Percentiles rank a stretch among this genome's conserved stretches.
phyloP scores from a whole-genome alignment of 768 basidiomycete species.

The Xerocomus brunneocitrinus region DNA sequence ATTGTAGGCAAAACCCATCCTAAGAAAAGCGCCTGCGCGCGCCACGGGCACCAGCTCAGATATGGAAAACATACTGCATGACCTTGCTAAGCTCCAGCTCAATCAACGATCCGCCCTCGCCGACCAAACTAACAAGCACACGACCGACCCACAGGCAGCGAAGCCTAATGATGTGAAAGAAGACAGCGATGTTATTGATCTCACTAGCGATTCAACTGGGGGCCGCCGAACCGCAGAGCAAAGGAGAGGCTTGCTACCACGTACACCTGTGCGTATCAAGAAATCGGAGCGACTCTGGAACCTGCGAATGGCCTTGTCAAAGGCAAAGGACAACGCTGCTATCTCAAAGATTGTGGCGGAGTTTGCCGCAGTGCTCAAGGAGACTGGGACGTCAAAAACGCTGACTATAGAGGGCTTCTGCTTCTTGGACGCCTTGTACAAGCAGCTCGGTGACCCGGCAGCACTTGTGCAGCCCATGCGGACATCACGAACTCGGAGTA shows the following conservation, averaged over 20 bases:
- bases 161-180: conserved; percentile 25
- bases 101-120: conserved; percentile 47
- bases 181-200: conserved; percentile 39
- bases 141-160: conserved; percentile 29
- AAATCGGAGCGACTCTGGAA: conserved; percentile 47
- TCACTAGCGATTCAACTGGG: conserved; percentile 36
- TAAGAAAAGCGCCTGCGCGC: conserved; percentile 12
- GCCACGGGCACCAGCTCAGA: conserved; percentile 34
- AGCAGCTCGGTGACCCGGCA: conserved; percentile 67
- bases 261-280: conserved; percentile 31
- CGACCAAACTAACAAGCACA: conserved; percentile 43
- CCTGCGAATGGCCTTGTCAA: conserved; percentile 40
- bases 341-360: conserved; percentile 53
- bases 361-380: conserved; percentile 54
- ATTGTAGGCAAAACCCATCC: conserved; percentile 30
- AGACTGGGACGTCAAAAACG: conserved; percentile 60
- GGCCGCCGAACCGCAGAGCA: conserved; percentile 27
- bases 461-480: conserved; percentile 53
- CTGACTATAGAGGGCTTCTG: conserved; percentile 67
- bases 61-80: conserved; percentile 54
- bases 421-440: conserved; percentile 66
- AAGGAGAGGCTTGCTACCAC: conserved; percentile 22
- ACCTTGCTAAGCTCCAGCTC: conserved; percentile 56
- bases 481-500: conserved; percentile 38
- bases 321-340: conserved; percentile 50